Evolutionary conservation across 2,329 filamentous ascomycete species (phyloP).

Genomic region (Talaromyces albobiverticillius): DNA sequence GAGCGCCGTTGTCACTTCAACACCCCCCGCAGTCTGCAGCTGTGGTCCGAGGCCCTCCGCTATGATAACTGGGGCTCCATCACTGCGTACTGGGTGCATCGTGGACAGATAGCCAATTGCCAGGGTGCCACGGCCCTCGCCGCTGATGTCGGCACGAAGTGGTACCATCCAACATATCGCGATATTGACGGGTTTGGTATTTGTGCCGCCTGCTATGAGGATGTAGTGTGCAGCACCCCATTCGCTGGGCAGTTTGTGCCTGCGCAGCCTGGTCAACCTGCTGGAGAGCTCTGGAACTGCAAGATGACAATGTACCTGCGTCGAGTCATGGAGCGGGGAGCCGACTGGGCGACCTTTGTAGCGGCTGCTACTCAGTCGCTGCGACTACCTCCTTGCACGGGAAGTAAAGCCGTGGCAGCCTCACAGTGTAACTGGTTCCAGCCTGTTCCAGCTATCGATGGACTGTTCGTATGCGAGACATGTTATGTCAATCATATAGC

Average conservation of each 20-base stretch:
- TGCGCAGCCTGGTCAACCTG: neutral
- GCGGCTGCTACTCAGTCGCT: neutral
- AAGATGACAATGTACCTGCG: neutral
- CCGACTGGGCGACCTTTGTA: neutral
- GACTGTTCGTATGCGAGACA: neutral
- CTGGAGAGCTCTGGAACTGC: neutral
- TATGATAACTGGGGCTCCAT: neutral
- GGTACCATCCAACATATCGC: neutral
- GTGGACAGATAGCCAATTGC: neutral
- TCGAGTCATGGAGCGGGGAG: neutral
- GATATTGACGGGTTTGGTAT: neutral
- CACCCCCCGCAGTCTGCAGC: neutral
- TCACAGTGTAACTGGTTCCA: neutral
- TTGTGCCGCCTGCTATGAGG: neutral
- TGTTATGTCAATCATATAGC: neutral
- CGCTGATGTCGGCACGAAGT: neutral
- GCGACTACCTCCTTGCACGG: neutral
- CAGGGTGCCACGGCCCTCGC: neutral
- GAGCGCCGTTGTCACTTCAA: neutral
- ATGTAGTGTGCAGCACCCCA: neutral
- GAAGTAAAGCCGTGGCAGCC: neutral
- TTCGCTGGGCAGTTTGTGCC: neutral
- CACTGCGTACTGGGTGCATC: neutral
- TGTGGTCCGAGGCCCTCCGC: neutral
- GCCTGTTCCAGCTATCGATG: neutral